Evolutionary conservation across 2,329 filamentous ascomycete genomes (phyloP).

Genomic region (Elsinoe ampelina): DNA sequence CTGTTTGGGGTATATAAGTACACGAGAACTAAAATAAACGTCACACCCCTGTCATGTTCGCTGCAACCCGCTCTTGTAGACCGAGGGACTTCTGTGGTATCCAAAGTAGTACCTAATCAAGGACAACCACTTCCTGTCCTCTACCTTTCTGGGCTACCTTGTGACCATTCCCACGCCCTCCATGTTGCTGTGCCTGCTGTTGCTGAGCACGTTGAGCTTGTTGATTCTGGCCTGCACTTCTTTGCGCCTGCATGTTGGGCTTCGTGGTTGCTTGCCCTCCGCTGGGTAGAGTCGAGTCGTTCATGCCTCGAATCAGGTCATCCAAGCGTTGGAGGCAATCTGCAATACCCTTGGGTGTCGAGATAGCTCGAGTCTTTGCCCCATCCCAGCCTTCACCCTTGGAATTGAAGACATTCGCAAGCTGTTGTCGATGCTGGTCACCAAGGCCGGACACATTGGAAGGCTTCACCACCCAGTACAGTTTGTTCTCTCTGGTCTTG

Average conservation of each 20-base stretch:
- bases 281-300: neutral
- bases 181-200: neutral
- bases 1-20: conserved; percentile 11
- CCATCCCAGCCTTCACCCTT: conserved; percentile 31
- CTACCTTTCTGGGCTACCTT: neutral
- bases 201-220: neutral
- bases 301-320: conserved; percentile 25
- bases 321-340: conserved; percentile 31
- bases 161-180: neutral
- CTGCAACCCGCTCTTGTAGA: neutral
- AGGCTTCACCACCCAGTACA: conserved; percentile 32
- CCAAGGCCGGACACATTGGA: neutral
- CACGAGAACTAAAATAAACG: neutral
- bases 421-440: conserved; percentile 25
- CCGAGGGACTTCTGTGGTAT: neutral
- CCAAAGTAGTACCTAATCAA: neutral
- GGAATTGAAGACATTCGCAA: conserved; percentile 27
- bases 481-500: conserved; percentile 25
- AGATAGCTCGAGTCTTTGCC: conserved; percentile 30
- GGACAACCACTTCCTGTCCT: conserved; percentile 8
- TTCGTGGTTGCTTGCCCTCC: neutral
- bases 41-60: neutral
- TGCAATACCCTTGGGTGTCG: conserved; percentile 28
- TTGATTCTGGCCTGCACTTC: neutral
- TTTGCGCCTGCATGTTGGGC: neutral